Evolutionary conservation across 768 basidiomycete species (phyloP).

Genomic region (Lentinus tigrinus): DNA sequence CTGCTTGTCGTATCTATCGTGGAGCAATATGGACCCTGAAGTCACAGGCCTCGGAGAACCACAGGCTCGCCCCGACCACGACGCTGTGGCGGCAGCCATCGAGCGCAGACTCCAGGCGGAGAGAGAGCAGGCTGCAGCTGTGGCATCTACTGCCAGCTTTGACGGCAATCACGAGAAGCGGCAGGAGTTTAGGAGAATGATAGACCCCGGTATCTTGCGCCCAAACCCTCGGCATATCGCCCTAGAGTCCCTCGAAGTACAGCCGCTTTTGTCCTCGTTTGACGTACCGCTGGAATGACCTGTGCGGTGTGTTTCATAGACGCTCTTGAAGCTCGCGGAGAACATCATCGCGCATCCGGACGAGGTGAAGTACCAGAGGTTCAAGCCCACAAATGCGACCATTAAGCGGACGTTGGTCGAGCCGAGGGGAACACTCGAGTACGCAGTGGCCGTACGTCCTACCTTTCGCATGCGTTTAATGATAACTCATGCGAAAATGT

Average conservation of each 20-base stretch:
- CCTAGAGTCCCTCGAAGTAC: slow-evolving; percentile 63
- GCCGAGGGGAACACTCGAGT: slow-evolving; percentile 73
- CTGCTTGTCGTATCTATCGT: background rate
- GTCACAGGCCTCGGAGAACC: background rate
- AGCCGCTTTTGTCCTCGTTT: background rate
- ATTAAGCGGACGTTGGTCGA: slow-evolving; percentile 70
- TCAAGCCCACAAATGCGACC: slow-evolving; percentile 71
- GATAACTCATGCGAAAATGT: background rate
- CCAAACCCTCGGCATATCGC: slow-evolving; percentile 65
- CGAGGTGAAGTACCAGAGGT: slow-evolving; percentile 67
- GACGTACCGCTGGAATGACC: background rate
- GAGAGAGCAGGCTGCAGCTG: slow-evolving; percentile 16
- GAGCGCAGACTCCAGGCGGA: slow-evolving; percentile 26
- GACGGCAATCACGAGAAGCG: slow-evolving; percentile 61
- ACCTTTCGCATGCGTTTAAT: background rate
- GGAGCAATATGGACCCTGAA: background rate
- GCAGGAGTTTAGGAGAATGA: slow-evolving; percentile 69
- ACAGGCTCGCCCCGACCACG: slow-evolving; percentile 19
- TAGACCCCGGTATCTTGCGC: slow-evolving; percentile 77
- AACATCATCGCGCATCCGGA: slow-evolving; percentile 74
- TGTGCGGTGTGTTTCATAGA: slow-evolving; percentile 40
- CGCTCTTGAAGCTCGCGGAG: slow-evolving; percentile 63
- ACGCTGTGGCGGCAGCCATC: slow-evolving; percentile 28
- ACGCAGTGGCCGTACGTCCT: slow-evolving; percentile 66
- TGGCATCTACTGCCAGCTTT: slow-evolving; percentile 18